These are phyloP conservation scores for Penicillium paradoxum DNA, from an alignment of 495 filamentous ascomycete species.

Conservation along the genomic window DNA sequence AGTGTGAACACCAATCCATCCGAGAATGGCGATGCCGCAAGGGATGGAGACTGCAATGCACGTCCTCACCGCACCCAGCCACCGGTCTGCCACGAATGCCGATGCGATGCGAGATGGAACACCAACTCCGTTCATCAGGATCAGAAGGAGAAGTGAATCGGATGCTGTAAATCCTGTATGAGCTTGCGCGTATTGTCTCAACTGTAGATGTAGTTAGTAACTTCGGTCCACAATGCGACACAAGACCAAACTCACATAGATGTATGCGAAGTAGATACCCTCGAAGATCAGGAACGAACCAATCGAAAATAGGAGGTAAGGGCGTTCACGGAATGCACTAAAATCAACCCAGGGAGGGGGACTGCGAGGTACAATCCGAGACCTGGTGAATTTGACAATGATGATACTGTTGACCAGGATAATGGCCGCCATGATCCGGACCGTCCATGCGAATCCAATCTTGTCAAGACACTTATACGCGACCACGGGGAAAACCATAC, in stretches of 20 bases:
- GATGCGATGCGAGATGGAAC: slow-evolving; percentile 55
- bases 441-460: slow-evolving; percentile 67
- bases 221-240: slow-evolving; percentile 38
- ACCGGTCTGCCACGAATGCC: slow-evolving; percentile 54
- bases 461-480: slow-evolving; percentile 54
- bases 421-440: slow-evolving; percentile 63
- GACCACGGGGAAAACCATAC: slow-evolving; percentile 63
- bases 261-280: slow-evolving; percentile 61
- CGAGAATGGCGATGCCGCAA: slow-evolving; percentile 8
- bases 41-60: slow-evolving; percentile 9
- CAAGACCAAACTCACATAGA: slow-evolving; percentile 41
- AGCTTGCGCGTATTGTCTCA: slow-evolving; percentile 4
- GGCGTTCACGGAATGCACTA: slow-evolving; percentile 52
- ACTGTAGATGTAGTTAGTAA: background rate
- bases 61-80: slow-evolving; percentile 45
- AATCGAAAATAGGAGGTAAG: slow-evolving; percentile 55
- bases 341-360: slow-evolving; percentile 55
- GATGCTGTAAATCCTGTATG: slow-evolving; percentile 17
- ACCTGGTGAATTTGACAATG: slow-evolving; percentile 40
- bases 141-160: slow-evolving; percentile 54
- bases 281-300: slow-evolving; percentile 54
- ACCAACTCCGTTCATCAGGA: slow-evolving; percentile 63
- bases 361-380: slow-evolving; percentile 53
- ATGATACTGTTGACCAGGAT: slow-evolving; percentile 47
- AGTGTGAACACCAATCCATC: slow-evolving; percentile 6